Evolutionary conservation across 768 basidiomycete species (phyloP).

Genomic region (Amanita pseudoporphyria): DNA sequence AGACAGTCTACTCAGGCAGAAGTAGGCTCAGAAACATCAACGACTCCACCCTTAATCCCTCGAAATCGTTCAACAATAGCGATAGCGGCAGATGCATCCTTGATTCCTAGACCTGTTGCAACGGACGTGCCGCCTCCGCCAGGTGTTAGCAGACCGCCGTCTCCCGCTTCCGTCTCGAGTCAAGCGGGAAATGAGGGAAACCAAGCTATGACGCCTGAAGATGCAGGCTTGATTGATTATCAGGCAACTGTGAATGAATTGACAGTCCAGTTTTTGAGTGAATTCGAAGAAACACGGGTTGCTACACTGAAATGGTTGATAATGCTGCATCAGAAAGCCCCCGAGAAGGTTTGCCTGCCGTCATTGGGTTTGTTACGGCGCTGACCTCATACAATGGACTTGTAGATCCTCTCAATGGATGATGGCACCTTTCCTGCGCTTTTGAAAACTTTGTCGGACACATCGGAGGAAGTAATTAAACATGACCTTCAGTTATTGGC

Average conservation of each 20-base stretch:
- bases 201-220: constrained; percentile 27
- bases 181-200: constrained; percentile 26
- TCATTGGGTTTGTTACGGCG: not conserved
- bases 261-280: constrained; percentile 89
- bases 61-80: constrained; percentile 9
- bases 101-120: constrained; percentile 25
- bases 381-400: not conserved
- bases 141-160: constrained; percentile 42
- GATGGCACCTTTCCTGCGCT: constrained; percentile 95
- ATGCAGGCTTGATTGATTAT: constrained; percentile 80
- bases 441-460: constrained; percentile 92
- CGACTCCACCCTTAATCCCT: not conserved
- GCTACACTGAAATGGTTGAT: constrained; percentile 96
- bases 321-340: constrained; percentile 97
- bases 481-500: constrained; percentile 92
- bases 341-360: constrained; percentile 61
- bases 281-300: constrained; percentile 93
- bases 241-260: constrained; percentile 87
- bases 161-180: constrained; percentile 43
- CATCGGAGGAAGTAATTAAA: constrained; percentile 96
- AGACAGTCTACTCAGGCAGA: constrained; percentile 14
- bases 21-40: not conserved
- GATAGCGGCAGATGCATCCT: constrained; percentile 28
- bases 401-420: constrained; percentile 87
- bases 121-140: constrained; percentile 22